Percentiles rank a stretch among this genome's conserved stretches.
phyloP scores from a whole-genome alignment of 2,329 filamentous ascomycete genomes.

The Fusarium papillatum region DNA sequence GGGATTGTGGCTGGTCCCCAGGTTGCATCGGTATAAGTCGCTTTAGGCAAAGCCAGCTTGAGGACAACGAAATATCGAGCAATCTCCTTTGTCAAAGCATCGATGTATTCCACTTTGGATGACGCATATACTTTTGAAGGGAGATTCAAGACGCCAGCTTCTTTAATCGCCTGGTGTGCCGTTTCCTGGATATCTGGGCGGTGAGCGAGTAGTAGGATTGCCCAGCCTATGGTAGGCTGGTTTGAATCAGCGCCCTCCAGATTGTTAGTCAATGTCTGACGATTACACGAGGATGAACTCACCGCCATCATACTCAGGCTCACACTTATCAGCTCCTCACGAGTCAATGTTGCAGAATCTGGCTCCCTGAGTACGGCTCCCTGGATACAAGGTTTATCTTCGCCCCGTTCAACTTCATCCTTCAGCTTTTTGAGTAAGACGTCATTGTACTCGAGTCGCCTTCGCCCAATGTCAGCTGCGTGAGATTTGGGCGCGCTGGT shows the following conservation, averaged over 20 bases:
- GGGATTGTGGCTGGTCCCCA: conserved; percentile 55
- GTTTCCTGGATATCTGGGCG: conserved; percentile 45
- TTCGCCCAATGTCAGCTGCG: conserved; percentile 32
- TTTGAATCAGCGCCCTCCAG: conserved; percentile 45
- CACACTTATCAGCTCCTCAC: conserved; percentile 76
- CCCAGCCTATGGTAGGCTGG: conserved; percentile 44
- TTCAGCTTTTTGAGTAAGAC: conserved; percentile 33
- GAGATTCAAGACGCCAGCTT: background rate
- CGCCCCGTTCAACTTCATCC: conserved; percentile 58
- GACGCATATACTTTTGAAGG: conserved; percentile 23
- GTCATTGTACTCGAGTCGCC: conserved; percentile 36
- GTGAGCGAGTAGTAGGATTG: conserved; percentile 44
- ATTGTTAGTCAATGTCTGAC: background rate
- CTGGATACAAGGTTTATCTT: conserved; percentile 76
- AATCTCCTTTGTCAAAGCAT: conserved; percentile 74
- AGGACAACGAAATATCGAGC: conserved; percentile 76
- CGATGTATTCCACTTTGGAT: conserved; percentile 75
- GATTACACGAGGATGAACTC: background rate
- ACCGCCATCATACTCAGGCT: conserved; percentile 70
- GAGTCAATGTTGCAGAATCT: conserved; percentile 71
- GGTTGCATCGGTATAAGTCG: conserved; percentile 46
- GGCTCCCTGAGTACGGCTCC: conserved; percentile 77
- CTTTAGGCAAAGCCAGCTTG: conserved; percentile 73
- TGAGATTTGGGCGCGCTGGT: background rate
- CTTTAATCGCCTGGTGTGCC: conserved; percentile 20